Conservation (phyloP, 768 basidiomycete species). For the Lyophyllum semitale region DNA sequence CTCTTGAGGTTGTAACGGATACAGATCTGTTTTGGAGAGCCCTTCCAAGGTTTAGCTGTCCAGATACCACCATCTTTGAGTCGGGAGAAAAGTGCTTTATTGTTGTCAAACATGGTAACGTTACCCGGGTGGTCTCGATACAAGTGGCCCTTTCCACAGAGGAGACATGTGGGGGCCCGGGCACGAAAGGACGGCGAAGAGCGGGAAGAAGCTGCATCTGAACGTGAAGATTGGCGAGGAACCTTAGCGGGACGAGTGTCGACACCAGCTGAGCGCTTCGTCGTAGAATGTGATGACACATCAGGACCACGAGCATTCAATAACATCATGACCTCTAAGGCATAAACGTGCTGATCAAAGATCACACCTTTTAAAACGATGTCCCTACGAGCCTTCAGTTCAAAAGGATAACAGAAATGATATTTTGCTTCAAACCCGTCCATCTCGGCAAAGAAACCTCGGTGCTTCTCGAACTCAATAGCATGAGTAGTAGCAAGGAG, state of each 20-base stretch:
- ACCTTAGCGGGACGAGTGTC: not conserved
- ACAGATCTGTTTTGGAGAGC: slow-evolving; percentile 3
- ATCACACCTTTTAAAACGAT: slow-evolving; percentile 1
- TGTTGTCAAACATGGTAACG: slow-evolving; percentile 7
- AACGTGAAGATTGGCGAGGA: not conserved
- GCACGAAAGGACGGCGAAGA: not conserved
- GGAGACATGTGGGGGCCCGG: slow-evolving; percentile 9
- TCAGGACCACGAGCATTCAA: not conserved
- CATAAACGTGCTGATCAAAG: slow-evolving; percentile 3
- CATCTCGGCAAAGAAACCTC: slow-evolving; percentile 4
- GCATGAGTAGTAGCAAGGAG: not conserved
- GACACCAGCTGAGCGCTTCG: too few species aligned
- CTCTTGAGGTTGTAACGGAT: slow-evolving; percentile 13
- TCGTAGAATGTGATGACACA: too few species aligned
- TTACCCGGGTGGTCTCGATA: not conserved
- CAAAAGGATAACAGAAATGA: slow-evolving; percentile 9
- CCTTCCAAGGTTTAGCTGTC: not conserved
- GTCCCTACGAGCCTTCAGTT: slow-evolving; percentile 3
- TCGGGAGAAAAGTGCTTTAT: slow-evolving; percentile 1
- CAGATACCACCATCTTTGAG: not conserved
- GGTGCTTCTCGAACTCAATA: not conserved
- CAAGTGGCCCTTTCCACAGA: slow-evolving; percentile 6
- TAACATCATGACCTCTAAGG: not conserved
- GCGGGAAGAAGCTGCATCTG: not conserved
- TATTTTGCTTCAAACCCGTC: slow-evolving; percentile 10